Conservation (phyloP, 441 rosid species). For the Gossypium trilobum region DNA sequence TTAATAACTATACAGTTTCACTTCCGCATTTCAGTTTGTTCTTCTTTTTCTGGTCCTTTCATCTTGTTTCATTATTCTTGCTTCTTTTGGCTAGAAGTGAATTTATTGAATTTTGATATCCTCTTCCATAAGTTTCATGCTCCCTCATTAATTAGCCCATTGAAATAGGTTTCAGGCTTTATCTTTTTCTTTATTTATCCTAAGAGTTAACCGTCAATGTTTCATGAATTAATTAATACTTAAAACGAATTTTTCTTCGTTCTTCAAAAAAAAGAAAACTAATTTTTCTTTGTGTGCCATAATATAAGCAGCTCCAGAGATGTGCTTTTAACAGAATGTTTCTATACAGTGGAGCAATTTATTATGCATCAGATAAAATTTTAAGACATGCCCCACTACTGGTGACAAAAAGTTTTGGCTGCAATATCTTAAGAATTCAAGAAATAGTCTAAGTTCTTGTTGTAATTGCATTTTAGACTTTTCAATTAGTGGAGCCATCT, state of each 20-base stretch:
- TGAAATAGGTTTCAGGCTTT: not conserved
- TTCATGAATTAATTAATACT: not conserved
- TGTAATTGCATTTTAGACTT: not conserved
- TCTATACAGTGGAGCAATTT: not conserved
- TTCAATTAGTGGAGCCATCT: not conserved
- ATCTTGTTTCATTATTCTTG: not conserved
- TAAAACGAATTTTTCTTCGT: not conserved
- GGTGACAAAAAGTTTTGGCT: not conserved
- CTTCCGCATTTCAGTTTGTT: not conserved
- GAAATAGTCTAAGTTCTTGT: not conserved
- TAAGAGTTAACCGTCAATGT: not conserved
- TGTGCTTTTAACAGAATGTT: constrained; percentile 2
- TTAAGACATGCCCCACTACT: not conserved
- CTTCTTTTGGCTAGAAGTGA: not conserved
- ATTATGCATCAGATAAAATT: not conserved
- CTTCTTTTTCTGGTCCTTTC: not conserved
- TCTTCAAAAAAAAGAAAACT: not conserved
- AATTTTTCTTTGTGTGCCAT: not conserved
- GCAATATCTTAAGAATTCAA: not conserved
- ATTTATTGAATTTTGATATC: not conserved
- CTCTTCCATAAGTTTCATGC: not conserved
- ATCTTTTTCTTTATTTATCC: not conserved
- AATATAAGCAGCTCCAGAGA: not conserved
- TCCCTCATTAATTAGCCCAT: not conserved
- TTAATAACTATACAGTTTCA: not conserved